A percentile compares a stretch with the other conserved stretches of the same genome.
Conservation (phyloP, 306 rosid species). For the Pyrus bretschneideri region DNA sequence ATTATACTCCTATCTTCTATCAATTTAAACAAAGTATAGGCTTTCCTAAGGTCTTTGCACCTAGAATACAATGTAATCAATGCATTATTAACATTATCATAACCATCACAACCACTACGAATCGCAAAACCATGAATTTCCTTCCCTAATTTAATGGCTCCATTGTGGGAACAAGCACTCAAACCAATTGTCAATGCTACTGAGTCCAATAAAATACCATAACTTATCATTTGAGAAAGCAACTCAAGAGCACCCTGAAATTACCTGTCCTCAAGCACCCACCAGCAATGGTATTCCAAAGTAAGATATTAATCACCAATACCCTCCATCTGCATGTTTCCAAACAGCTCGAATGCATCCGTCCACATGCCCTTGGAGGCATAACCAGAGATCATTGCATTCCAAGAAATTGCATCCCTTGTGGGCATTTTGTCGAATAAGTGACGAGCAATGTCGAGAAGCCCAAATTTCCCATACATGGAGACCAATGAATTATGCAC, state of each 20-base stretch:
- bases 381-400: slow-evolving; percentile 66
- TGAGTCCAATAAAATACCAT: slow-evolving; percentile 44
- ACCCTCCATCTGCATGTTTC: slow-evolving; percentile 40
- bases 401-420: slow-evolving; percentile 77
- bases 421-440: slow-evolving; percentile 63
- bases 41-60: slow-evolving; percentile 59
- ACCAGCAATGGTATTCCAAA: slow-evolving; percentile 78
- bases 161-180: slow-evolving; percentile 70
- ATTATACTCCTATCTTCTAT: slow-evolving; percentile 45
- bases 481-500: slow-evolving; percentile 78
- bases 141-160: slow-evolving; percentile 61
- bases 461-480: slow-evolving; percentile 79
- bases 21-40: slow-evolving; percentile 45
- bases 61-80: slow-evolving; percentile 90
- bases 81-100: slow-evolving; percentile 52
- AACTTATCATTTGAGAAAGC: slow-evolving; percentile 61
- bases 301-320: slow-evolving; percentile 43
- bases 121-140: slow-evolving; percentile 76
- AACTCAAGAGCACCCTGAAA: slow-evolving; percentile 46
- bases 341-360: slow-evolving; percentile 60
- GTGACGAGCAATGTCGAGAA: slow-evolving; percentile 53
- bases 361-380: slow-evolving; percentile 64
- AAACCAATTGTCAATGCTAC: slow-evolving; percentile 61
- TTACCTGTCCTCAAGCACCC: slow-evolving; percentile 51
- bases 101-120: slow-evolving; percentile 34